Percentiles rank a stretch among this genome's conserved stretches.
These are phyloP conservation scores for Neltuma alba DNA, from an alignment of 306 rosid genomes.

Conservation along the genomic window DNA sequence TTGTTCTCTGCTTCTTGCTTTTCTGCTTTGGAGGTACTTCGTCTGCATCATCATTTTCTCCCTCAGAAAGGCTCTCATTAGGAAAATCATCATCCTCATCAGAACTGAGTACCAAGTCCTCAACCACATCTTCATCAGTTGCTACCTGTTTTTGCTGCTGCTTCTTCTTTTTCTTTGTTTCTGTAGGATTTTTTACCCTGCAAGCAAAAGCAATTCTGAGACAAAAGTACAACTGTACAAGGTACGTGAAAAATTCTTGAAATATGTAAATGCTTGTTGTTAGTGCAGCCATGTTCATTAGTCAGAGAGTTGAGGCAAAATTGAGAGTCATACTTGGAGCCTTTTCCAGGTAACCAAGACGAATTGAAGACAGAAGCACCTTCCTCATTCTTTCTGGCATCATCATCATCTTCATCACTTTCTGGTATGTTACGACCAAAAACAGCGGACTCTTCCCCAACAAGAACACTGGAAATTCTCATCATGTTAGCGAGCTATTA, in stretches of 20 bases:
- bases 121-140: slow-evolving; percentile 70
- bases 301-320: slow-evolving; percentile 27
- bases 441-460: slow-evolving; percentile 70
- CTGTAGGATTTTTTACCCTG: slow-evolving; percentile 29
- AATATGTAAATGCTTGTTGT: neutral
- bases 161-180: slow-evolving; percentile 29
- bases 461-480: slow-evolving; percentile 62
- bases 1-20: slow-evolving; percentile 44
- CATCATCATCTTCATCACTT: slow-evolving; percentile 67
- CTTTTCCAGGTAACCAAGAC: slow-evolving; percentile 87
- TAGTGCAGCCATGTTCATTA: slow-evolving; percentile 20
- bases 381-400: slow-evolving; percentile 44
- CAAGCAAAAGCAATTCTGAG: neutral
- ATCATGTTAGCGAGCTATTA: slow-evolving; percentile 42
- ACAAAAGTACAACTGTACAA: slow-evolving; percentile 15
- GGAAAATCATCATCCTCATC: slow-evolving; percentile 20
- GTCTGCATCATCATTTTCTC: slow-evolving; percentile 35
- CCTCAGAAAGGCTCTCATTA: slow-evolving; percentile 37
- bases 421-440: slow-evolving; percentile 59
- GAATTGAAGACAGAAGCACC: slow-evolving; percentile 73
- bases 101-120: no score
- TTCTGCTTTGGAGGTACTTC: slow-evolving; percentile 40
- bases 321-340: slow-evolving; percentile 51
- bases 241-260: slow-evolving; percentile 13
- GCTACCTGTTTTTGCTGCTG: no score